Percentiles rank a stretch among this genome's conserved stretches.
phyloP scores from a whole-genome alignment of 805 yeast species.

The Wickerhamiella alocasiicola region DNA sequence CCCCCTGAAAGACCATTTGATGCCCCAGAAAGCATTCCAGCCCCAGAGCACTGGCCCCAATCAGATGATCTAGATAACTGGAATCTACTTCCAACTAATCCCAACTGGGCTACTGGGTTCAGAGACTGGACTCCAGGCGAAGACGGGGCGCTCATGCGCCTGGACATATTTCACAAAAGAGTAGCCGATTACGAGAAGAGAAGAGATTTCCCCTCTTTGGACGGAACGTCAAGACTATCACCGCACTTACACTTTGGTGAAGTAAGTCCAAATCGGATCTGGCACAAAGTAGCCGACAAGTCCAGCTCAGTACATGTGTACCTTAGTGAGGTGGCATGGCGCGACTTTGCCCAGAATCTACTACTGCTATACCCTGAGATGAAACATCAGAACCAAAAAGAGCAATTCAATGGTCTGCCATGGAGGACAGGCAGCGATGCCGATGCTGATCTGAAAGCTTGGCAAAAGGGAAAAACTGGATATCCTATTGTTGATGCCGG shows the following conservation, averaged over 20 bases:
- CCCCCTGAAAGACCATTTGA: conserved; percentile 4
- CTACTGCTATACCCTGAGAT: conserved; percentile 32
- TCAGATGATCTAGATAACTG: conserved; percentile 1
- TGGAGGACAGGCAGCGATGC: conserved; percentile 7
- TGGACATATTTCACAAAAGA: conserved; percentile 10
- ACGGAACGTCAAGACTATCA: conserved; percentile 34
- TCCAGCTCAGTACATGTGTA: conserved; percentile 33
- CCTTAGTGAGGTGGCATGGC: conserved; percentile 45
- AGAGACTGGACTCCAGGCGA: conserved; percentile 6
- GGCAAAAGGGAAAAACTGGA: conserved; percentile 46
- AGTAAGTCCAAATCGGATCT: conserved; percentile 31
- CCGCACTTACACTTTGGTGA: conserved; percentile 31
- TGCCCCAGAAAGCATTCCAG: background rate
- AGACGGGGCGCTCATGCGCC: conserved; percentile 4
- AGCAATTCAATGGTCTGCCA: conserved; percentile 24
- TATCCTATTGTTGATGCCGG: conserved; percentile 47
- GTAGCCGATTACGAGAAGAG: conserved; percentile 27
- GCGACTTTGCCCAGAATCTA: conserved; percentile 44
- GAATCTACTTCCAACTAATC: conserved; percentile 2
- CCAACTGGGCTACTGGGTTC: conserved; percentile 7
- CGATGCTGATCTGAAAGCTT: conserved; percentile 24
- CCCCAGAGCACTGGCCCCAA: conserved; percentile 2
- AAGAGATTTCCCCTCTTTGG: conserved; percentile 27
- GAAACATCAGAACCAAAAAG: conserved; percentile 34
- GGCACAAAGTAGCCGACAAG: conserved; percentile 22